Evolutionary conservation across 1,139 yeast genomes (phyloP).

Genomic region (Debaryomyces sp.): DNA sequence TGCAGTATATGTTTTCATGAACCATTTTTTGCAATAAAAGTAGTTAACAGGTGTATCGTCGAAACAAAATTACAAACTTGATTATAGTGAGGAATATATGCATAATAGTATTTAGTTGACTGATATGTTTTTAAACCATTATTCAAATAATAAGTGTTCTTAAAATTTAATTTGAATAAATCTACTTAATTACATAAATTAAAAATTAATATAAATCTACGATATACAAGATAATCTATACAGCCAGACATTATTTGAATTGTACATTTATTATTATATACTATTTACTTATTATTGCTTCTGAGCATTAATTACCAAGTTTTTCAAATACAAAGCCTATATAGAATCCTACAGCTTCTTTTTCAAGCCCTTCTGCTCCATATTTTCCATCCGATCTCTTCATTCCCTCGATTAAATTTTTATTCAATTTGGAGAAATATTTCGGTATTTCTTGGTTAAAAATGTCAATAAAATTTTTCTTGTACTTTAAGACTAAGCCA

Average conservation of each 20-base stretch:
- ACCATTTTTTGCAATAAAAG: not conserved
- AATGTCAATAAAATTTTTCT: conserved; percentile 79
- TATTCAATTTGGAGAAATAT: conserved; percentile 61
- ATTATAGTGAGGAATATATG: not conserved
- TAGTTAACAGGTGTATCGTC: not conserved
- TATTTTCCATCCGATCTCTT: conserved; percentile 74
- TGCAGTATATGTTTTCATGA: not conserved
- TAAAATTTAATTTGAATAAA: not conserved
- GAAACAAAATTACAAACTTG: not conserved
- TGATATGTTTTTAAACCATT: not conserved
- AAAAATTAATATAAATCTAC: not conserved
- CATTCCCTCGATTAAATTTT: conserved; percentile 70
- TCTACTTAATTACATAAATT: not conserved
- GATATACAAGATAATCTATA: too few relatives aligned
- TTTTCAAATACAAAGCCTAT: conserved; percentile 80
- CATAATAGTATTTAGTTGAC: not conserved
- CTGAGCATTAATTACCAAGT: conserved; percentile 19
- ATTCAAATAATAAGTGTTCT: not conserved
- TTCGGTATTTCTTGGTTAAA: conserved; percentile 78
- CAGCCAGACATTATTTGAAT: too few relatives aligned
- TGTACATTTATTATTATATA: too few relatives aligned
- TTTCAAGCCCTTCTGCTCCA: conserved; percentile 88
- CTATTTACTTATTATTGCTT: not conserved
- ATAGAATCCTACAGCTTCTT: conserved; percentile 86
- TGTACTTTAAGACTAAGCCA: conserved; percentile 70